Conservation (phyloP, 352 stramenopile genomes). For the Saprolegnia parasitica region DNA sequence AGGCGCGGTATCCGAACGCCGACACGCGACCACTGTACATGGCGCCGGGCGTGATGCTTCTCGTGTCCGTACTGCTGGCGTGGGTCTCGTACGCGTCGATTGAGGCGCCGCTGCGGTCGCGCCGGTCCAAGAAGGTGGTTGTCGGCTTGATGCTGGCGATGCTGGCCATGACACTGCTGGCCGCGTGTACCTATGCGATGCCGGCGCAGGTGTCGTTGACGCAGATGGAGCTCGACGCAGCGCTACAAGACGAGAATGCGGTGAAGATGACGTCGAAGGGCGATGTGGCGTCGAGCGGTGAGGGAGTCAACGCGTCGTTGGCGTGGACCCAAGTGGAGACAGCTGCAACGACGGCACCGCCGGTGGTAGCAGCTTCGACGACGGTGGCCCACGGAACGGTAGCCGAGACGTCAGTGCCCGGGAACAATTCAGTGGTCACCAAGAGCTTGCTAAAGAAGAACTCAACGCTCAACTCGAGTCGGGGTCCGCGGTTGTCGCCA, state of each 20-base stretch:
- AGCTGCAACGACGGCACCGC: too few species aligned
- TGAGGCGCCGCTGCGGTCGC: conserved; percentile 18
- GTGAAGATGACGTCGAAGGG: neutral
- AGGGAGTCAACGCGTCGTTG: neutral
- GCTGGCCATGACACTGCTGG: neutral
- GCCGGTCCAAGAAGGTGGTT: conserved; percentile 21
- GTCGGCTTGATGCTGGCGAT: neutral
- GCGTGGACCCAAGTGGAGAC: too few species aligned
- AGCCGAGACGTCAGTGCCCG: too few species aligned
- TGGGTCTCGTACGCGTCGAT: neutral
- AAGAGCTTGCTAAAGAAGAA: neutral
- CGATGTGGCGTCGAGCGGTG: too few species aligned
- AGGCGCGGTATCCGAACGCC: conserved; percentile 21
- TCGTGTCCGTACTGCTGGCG: neutral
- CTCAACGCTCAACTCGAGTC: conserved; percentile 10
- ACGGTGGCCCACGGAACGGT: too few species aligned
- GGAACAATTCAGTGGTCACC: neutral
- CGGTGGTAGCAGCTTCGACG: too few species aligned
- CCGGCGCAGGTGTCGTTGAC: conserved; percentile 4
- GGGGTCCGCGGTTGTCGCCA: neutral
- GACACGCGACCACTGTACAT: conserved; percentile 21
- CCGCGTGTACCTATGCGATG: neutral
- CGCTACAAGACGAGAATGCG: neutral
- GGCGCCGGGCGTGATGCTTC: neutral
- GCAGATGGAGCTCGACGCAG: conserved; percentile 13